These are phyloP conservation scores for Botrytis tulipae DNA, from an alignment of 2,329 filamentous ascomycete genomes.

Conservation along the genomic window DNA sequence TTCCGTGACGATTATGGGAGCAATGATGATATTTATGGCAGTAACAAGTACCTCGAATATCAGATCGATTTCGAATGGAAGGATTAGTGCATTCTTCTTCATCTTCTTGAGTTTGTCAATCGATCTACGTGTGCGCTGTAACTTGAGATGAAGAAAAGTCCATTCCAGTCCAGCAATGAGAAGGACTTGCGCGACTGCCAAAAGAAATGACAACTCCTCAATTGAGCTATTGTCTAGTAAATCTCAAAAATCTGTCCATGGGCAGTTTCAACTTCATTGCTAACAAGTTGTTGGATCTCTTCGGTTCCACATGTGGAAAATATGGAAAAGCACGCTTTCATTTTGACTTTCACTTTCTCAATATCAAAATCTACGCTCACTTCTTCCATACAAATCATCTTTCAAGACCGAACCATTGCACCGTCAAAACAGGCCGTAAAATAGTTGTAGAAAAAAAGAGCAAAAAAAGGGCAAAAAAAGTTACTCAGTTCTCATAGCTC, in stretches of 20 bases:
- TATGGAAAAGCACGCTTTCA: neutral
- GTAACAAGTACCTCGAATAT: no score
- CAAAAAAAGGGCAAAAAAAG: no score
- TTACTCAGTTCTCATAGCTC: neutral
- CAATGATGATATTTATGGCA: neutral
- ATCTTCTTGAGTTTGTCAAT: neutral
- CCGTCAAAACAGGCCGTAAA: rapidly evolving
- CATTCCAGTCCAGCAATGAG: neutral
- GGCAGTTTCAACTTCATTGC: neutral
- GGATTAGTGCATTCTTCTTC: no score
- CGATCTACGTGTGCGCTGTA: neutral
- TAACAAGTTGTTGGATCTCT: neutral
- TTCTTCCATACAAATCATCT: no score
- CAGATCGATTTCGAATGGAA: no score
- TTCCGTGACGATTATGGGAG: no score
- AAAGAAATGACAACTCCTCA: neutral
- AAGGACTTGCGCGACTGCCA: neutral
- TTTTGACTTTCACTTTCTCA: no score
- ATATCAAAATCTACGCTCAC: rapidly evolving
- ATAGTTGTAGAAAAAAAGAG: no score
- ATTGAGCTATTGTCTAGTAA: no score
- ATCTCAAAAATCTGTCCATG: no score
- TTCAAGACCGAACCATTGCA: rapidly evolving
- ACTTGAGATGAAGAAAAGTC: no score
- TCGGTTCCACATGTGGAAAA: neutral